Conservation (phyloP, 2,329 filamentous ascomycete species). For the Penicillium olsonii region DNA sequence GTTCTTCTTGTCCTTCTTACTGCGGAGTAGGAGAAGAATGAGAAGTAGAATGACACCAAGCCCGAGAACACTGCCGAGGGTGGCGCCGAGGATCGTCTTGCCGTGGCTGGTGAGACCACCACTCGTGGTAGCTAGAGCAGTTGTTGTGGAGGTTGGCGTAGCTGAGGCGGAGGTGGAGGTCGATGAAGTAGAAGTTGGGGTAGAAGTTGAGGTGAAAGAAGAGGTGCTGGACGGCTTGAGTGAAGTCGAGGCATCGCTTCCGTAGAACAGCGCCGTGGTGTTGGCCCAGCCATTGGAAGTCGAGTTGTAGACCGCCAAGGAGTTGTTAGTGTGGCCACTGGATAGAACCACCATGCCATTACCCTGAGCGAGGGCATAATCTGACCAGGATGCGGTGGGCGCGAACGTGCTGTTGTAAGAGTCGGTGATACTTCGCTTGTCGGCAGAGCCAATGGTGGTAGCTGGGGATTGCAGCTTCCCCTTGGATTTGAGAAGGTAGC, state of each 20-base stretch:
- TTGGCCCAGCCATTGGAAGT: slow-evolving; percentile 77
- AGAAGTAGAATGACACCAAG: slow-evolving; percentile 69
- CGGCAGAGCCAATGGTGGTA: slow-evolving; percentile 45
- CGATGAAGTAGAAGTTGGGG: slow-evolving; percentile 32
- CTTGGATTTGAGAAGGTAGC: slow-evolving; percentile 64
- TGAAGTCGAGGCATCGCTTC: slow-evolving; percentile 19
- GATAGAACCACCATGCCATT: slow-evolving; percentile 72
- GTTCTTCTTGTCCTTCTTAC: slow-evolving; percentile 54
- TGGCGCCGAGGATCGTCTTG: slow-evolving; percentile 73
- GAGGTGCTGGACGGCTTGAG: slow-evolving; percentile 20
- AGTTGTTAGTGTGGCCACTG: slow-evolving; percentile 69
- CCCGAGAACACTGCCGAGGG: slow-evolving; percentile 78
- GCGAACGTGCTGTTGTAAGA: slow-evolving; percentile 81
- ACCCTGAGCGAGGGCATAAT: slow-evolving; percentile 71
- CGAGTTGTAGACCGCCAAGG: slow-evolving; percentile 76
- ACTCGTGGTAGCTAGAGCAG: slow-evolving; percentile 36
- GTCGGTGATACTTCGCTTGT: slow-evolving; percentile 50
- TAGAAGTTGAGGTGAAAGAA: slow-evolving; percentile 17
- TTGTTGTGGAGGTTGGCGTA: slow-evolving; percentile 31
- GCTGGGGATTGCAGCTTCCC: slow-evolving; percentile 55
- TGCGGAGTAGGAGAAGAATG: slow-evolving; percentile 64
- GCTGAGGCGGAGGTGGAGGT: slow-evolving; percentile 32
- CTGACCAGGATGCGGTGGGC: slow-evolving; percentile 63
- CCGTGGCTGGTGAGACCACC: slow-evolving; percentile 31
- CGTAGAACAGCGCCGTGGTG: slow-evolving; percentile 63